Conservation (phyloP, 2,329 filamentous ascomycete genomes). For the Colletotrichum simmondsii region DNA sequence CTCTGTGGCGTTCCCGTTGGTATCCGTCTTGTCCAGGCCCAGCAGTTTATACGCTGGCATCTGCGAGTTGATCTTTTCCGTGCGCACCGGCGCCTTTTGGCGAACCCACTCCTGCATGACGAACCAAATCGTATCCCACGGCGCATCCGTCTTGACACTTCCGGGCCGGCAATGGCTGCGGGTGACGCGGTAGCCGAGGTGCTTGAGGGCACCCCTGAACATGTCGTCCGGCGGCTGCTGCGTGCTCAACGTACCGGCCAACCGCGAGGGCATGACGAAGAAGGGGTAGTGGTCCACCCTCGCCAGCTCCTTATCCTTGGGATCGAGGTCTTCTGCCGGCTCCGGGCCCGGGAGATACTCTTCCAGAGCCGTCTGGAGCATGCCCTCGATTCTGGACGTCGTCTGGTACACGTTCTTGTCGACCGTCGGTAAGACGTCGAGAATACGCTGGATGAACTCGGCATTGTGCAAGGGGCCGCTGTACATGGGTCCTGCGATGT, state of each 20-base stretch:
- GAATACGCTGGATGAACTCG: conserved; percentile 82
- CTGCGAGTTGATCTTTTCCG: conserved; percentile 74
- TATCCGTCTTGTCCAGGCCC: conserved; percentile 49
- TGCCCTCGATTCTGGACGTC: conserved; percentile 83
- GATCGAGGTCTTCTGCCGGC: conserved; percentile 49
- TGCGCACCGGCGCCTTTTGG: conserved; percentile 82
- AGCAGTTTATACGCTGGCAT: conserved; percentile 80
- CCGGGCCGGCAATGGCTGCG: conserved; percentile 91
- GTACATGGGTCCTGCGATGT: conserved; percentile 95
- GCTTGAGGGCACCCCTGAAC: conserved; percentile 82
- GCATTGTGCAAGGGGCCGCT: conserved; percentile 87
- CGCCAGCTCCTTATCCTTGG: conserved; percentile 65
- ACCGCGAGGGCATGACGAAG: conserved; percentile 81
- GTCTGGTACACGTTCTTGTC: conserved; percentile 82
- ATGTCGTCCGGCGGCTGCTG: conserved; percentile 82
- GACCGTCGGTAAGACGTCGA: conserved; percentile 76
- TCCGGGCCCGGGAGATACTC: conserved; percentile 63
- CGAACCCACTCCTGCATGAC: conserved; percentile 92
- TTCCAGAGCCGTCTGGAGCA: conserved; percentile 89
- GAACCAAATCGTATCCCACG: conserved; percentile 91
- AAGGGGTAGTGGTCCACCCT: conserved; percentile 82
- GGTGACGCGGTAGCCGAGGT: conserved; percentile 84
- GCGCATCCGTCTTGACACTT: conserved; percentile 92
- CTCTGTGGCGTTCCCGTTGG: conserved; percentile 40
- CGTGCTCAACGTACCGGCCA: conserved; percentile 83